Percentiles rank a stretch among this genome's conserved stretches.
Evolutionary conservation across 148 eudicot species (phyloP).

Genomic region (Heliamphora exappendiculata): DNA sequence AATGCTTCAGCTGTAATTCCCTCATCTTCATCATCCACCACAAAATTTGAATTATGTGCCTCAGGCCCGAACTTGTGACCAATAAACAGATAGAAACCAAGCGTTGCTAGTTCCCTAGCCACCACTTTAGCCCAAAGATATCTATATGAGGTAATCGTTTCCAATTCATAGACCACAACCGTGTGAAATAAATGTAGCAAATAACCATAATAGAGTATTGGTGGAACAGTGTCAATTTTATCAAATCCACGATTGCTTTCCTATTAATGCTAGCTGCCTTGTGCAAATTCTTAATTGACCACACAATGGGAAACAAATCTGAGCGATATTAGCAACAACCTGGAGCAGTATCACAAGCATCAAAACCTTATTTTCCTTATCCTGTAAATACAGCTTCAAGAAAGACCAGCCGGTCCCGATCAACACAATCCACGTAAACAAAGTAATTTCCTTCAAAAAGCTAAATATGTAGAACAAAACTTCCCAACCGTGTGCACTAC

Average conservation of each 20-base stretch:
- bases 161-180: conserved; percentile 69
- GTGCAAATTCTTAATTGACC: conserved; percentile 72
- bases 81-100: conserved; percentile 59
- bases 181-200: conserved; percentile 67
- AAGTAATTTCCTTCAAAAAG: conserved; percentile 47
- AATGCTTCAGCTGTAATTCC: conserved; percentile 63
- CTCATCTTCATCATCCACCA: conserved; percentile 67
- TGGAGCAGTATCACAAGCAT: conserved; percentile 78
- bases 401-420: conserved; percentile 91
- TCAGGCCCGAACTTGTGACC: conserved; percentile 64
- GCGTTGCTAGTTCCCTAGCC: conserved; percentile 61
- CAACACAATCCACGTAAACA: conserved; percentile 74
- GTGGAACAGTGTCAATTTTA: conserved; percentile 64
- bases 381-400: conserved; percentile 68
- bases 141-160: conserved; percentile 64
- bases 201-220: conserved; percentile 73
- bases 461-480: conserved; percentile 64
- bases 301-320: conserved; percentile 70
- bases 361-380: conserved; percentile 70
- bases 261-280: conserved; percentile 67
- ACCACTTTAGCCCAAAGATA: conserved; percentile 59
- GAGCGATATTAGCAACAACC: conserved; percentile 66
- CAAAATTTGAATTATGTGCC: conserved; percentile 66
- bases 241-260: conserved; percentile 67
- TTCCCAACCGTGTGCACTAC: conserved; percentile 79